Percentiles rank a stretch among this genome's conserved stretches.
Evolutionary conservation across 306 rosid species (phyloP).

Genomic region (Arachis hypogaea): DNA sequence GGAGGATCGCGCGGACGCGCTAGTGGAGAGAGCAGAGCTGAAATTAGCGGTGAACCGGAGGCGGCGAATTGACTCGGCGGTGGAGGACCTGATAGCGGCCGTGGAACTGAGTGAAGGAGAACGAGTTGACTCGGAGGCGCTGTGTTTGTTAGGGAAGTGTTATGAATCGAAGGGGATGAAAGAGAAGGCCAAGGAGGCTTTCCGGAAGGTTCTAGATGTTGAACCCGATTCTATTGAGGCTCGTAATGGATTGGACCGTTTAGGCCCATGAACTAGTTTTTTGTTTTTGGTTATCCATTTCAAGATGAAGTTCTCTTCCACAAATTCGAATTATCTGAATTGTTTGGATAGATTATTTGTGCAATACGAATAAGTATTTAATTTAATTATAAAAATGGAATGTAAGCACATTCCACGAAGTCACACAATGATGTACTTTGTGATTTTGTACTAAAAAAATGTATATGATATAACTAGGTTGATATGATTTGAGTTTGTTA

Average conservation of each 20-base stretch:
- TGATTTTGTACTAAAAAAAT: too few relatives aligned
- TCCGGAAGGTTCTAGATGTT: constrained; percentile 42
- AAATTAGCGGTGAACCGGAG: constrained; percentile 53
- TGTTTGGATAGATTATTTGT: neutral
- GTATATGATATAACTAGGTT: too few relatives aligned
- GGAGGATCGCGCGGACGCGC: constrained; percentile 47
- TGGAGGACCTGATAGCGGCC: constrained; percentile 60
- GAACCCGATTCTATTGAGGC: constrained; percentile 52
- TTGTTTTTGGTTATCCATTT: neutral
- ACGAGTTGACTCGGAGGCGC: constrained; percentile 31
- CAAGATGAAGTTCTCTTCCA: neutral
- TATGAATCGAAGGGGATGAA: constrained; percentile 64
- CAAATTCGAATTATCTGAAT: neutral
- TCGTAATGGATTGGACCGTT: constrained; percentile 42
- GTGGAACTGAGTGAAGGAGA: constrained; percentile 33
- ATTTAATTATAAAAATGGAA: too few relatives aligned
- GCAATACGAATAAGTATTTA: neutral
- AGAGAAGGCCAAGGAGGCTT: constrained; percentile 52
- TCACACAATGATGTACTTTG: too few relatives aligned
- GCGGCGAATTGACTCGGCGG: constrained; percentile 69
- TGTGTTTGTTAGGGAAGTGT: constrained; percentile 66
- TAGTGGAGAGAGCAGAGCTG: constrained; percentile 63
- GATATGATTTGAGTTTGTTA: neutral
- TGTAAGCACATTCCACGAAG: too few relatives aligned
- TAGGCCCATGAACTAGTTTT: constrained; percentile 2